These are phyloP conservation scores for Pythium brassicae DNA, from an alignment of 352 stramenopile species.

Conservation along the genomic window DNA sequence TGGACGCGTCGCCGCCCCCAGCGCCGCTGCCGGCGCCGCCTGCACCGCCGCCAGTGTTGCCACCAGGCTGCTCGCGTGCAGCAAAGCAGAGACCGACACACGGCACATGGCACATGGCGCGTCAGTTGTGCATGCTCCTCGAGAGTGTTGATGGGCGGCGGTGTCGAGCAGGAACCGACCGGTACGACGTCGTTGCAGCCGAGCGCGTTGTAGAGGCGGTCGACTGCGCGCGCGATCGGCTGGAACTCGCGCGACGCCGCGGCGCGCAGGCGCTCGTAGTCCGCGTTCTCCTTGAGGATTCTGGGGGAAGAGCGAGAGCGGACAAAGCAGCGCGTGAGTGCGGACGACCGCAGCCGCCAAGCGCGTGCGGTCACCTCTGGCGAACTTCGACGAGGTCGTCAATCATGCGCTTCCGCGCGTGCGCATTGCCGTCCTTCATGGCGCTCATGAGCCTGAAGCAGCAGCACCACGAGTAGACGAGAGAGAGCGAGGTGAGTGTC, in stretches of 20 bases:
- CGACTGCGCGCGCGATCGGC: conserved; percentile 61
- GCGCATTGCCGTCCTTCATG: conserved; percentile 61
- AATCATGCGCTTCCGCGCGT: conserved; percentile 66
- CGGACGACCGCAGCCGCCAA: neutral
- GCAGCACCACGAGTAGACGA: neutral
- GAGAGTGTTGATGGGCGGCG: too few relatives aligned
- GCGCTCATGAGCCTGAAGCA: conserved; percentile 39
- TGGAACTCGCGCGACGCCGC: conserved; percentile 64
- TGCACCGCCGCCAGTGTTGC: conserved; percentile 2
- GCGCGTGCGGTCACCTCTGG: conserved; percentile 36
- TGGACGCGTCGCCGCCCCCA: conserved; percentile 22
- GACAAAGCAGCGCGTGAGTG: neutral
- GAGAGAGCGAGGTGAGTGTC: too few relatives aligned
- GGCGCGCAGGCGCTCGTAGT: conserved; percentile 63
- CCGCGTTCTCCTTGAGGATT: conserved; percentile 72
- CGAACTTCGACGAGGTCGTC: conserved; percentile 67
- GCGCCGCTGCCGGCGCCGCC: conserved; percentile 21
- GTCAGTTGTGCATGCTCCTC: neutral
- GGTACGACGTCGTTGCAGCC: conserved; percentile 80
- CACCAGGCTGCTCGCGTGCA: conserved; percentile 5
- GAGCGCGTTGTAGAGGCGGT: conserved; percentile 72
- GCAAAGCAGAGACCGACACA: neutral
- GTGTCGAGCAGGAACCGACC: conserved; percentile 17
- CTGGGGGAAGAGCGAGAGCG: conserved; percentile 14
- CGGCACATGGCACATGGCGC: neutral